phyloP scores from a whole-genome alignment of 805 yeast species.

The Pichia eremophila region DNA sequence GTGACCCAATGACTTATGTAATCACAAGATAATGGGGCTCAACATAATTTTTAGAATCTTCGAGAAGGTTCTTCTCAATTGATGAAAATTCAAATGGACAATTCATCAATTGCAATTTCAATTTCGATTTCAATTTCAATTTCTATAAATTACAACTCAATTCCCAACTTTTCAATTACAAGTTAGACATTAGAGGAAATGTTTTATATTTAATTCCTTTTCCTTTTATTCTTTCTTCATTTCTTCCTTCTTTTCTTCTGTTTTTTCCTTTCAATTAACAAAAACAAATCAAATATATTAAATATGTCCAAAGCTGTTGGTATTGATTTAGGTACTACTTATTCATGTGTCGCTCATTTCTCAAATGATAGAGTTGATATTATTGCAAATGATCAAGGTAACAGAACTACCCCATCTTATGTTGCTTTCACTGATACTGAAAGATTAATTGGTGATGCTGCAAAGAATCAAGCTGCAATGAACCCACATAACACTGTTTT shows the following conservation, averaged over 20 bases:
- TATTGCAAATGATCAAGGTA: slow-evolving; percentile 97
- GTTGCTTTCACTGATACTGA: slow-evolving; percentile 92
- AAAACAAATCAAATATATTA: neutral
- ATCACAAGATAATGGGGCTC: no score
- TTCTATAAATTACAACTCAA: neutral
- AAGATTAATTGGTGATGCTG: slow-evolving; percentile 93
- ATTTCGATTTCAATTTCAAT: no score
- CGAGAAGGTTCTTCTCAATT: no score
- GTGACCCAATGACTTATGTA: no score
- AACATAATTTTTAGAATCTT: no score
- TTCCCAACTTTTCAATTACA: neutral
- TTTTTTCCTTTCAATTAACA: neutral
- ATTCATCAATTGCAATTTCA: no score
- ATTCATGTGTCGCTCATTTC: slow-evolving; percentile 94
- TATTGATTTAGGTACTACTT: slow-evolving; percentile 81
- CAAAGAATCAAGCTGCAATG: slow-evolving; percentile 94
- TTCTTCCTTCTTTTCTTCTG: neutral
- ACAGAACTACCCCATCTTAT: slow-evolving; percentile 94
- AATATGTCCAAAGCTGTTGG: slow-evolving; percentile 50
- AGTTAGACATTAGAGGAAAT: no score
- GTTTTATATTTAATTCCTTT: no score
- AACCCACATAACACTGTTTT: slow-evolving; percentile 87
- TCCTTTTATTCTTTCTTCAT: neutral
- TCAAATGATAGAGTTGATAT: slow-evolving; percentile 88
- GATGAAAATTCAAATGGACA: no score